A percentile compares a stretch with the other conserved stretches of the same genome.
Conservation (phyloP, 1,284 basidiomycete species). For the Cutaneotrichosporon cyanovorans region DNA sequence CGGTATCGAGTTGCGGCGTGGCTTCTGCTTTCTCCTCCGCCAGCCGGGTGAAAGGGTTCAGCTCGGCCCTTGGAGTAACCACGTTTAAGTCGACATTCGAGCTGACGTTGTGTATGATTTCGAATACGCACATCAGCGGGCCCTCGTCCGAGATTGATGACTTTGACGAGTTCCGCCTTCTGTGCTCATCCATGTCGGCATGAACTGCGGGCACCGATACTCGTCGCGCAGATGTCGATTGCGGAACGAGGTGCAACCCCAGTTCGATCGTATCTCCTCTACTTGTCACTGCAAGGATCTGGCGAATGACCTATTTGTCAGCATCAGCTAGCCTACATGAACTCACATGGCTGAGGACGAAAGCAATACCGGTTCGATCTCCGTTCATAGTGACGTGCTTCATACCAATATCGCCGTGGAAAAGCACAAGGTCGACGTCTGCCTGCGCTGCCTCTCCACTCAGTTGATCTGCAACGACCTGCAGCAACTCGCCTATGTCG, state of each 20-base stretch:
- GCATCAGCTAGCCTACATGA: too few species aligned
- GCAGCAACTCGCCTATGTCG: slow-evolving; percentile 65
- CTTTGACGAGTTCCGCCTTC: slow-evolving; percentile 6
- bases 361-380: slow-evolving; percentile 73
- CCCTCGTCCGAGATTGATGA: slow-evolving; percentile 3
- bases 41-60: slow-evolving; percentile 33
- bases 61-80: slow-evolving; percentile 37
- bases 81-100: slow-evolving; percentile 25
- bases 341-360: slow-evolving; percentile 73
- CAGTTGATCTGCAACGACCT: slow-evolving; percentile 71
- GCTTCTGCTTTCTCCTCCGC: slow-evolving; percentile 34
- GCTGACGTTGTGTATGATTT: slow-evolving; percentile 49
- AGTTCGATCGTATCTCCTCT: slow-evolving; percentile 78
- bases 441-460: slow-evolving; percentile 73
- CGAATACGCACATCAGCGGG: slow-evolving; percentile 52
- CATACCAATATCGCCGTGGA: slow-evolving; percentile 74
- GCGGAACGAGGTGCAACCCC: slow-evolving; percentile 61
- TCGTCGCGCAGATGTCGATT: slow-evolving; percentile 27
- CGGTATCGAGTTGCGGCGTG: slow-evolving; percentile 56
- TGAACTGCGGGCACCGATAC: slow-evolving; percentile 21
- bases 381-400: slow-evolving; percentile 75
- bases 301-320: slow-evolving; percentile 62
- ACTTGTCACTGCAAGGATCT: slow-evolving; percentile 62
- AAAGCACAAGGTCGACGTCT: slow-evolving; percentile 78
- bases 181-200: slow-evolving; percentile 12